Percentiles rank a stretch among this genome's conserved stretches.
These are phyloP conservation scores for Kockiozyma suomiensis DNA, from an alignment of 805 yeast species.

Conservation along the genomic window DNA sequence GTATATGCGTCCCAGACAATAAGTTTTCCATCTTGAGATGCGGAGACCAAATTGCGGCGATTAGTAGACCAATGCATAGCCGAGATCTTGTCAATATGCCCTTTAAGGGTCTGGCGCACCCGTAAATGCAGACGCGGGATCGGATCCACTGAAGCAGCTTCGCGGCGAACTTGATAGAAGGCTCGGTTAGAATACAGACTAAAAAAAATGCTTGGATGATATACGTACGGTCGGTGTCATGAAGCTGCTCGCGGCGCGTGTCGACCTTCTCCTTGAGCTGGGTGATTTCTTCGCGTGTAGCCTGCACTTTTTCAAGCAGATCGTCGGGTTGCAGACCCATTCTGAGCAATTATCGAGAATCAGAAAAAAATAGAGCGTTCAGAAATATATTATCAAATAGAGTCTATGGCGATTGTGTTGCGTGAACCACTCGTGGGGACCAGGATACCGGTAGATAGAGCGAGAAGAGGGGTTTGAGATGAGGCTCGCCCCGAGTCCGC, in stretches of 20 bases:
- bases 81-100: conserved; percentile 75
- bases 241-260: conserved; percentile 27
- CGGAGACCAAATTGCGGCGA: conserved; percentile 63
- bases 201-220: not conserved
- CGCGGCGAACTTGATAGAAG: conserved; percentile 20
- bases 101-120: conserved; percentile 42
- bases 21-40: conserved; percentile 85
- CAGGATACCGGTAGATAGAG: too few species aligned
- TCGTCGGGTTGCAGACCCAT: conserved; percentile 21
- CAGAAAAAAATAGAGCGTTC: not conserved
- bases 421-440: too few species aligned
- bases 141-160: conserved; percentile 23
- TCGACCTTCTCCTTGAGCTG: conserved; percentile 28
- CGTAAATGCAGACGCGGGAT: conserved; percentile 20
- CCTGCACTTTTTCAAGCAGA: conserved; percentile 24
- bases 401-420: not conserved
- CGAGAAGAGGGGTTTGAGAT: not conserved
- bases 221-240: conserved; percentile 29
- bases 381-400: not conserved
- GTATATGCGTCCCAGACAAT: conserved; percentile 79
- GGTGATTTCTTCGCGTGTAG: conserved; percentile 29
- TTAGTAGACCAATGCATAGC: conserved; percentile 69
- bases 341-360: not conserved
- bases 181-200: not conserved
- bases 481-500: conserved; percentile 8